Conservation (phyloP, 2,329 filamentous ascomycete genomes). For the Zymoseptoria tritici region DNA sequence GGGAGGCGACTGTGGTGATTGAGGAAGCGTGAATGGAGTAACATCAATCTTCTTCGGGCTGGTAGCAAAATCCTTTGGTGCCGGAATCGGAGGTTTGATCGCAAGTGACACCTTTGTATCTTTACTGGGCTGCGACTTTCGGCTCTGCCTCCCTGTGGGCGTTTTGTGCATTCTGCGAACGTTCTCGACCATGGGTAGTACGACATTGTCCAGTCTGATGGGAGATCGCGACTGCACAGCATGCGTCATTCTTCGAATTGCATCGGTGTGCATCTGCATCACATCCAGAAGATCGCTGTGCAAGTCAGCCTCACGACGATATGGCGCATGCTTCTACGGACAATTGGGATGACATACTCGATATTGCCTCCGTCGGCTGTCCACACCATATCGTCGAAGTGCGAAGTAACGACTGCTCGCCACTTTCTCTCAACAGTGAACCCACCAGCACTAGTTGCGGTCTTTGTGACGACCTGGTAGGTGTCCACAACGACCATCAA, state of each 20-base stretch:
- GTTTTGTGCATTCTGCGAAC: conserved; percentile 26
- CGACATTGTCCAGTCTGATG: conserved; percentile 25
- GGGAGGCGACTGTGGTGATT: background rate
- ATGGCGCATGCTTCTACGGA: background rate
- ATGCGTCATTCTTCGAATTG: conserved; percentile 34
- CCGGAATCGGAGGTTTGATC: conserved; percentile 17
- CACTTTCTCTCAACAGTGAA: conserved; percentile 38
- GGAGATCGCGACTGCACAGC: conserved; percentile 37
- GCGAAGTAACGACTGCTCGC: conserved; percentile 36
- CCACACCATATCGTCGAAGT: conserved; percentile 40
- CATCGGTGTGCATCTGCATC: conserved; percentile 37
- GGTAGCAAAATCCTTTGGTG: conserved; percentile 9
- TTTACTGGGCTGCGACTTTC: conserved; percentile 26
- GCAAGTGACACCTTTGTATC: conserved; percentile 22
- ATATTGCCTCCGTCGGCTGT: conserved; percentile 39
- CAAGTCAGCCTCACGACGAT: background rate
- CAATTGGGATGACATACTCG: conserved; percentile 4
- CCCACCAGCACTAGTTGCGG: conserved; percentile 31
- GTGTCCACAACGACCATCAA: conserved; percentile 39
- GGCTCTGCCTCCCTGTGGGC: conserved; percentile 20
- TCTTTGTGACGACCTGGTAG: conserved; percentile 39
- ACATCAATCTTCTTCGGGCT: conserved; percentile 1
- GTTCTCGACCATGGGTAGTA: conserved; percentile 28
- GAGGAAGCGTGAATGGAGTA: background rate
- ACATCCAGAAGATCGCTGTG: conserved; percentile 30